Conservation (phyloP, 441 rosid genomes). For the Gossypium davidsonii region DNA sequence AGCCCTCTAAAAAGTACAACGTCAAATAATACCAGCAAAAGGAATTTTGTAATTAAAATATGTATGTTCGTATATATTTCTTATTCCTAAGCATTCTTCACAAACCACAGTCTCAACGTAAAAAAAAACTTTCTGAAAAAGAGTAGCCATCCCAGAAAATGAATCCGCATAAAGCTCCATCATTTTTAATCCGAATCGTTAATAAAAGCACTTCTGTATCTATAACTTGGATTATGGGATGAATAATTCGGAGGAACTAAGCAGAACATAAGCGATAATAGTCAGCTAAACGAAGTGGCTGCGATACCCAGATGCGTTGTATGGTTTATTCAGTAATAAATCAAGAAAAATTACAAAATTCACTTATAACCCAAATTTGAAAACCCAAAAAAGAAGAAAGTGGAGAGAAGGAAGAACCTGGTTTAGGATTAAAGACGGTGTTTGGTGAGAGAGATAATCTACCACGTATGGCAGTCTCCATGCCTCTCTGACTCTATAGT, state of each 20-base stretch:
- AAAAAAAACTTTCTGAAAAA: not conserved
- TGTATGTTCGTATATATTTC: not conserved
- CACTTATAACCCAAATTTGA: not conserved
- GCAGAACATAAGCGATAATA: not conserved
- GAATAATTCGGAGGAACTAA: not conserved
- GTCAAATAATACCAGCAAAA: not conserved
- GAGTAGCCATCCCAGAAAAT: not conserved
- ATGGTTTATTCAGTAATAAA: not conserved
- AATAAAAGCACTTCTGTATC: not conserved
- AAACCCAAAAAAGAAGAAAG: not conserved
- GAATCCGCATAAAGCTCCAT: not conserved
- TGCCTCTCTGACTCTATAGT: slow-evolving; percentile 19
- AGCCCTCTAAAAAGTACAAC: not conserved
- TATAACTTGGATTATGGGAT: not conserved
- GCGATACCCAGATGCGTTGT: slow-evolving; percentile 8
- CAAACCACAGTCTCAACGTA: not conserved
- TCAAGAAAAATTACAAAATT: not conserved
- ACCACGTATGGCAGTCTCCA: slow-evolving; percentile 84
- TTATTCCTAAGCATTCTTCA: not conserved
- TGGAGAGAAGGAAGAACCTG: slow-evolving; percentile 38
- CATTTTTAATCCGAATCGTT: not conserved
- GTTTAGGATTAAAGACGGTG: slow-evolving; percentile 54
- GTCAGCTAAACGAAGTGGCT: not conserved
- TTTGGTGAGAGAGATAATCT: slow-evolving; percentile 75
- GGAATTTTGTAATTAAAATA: not conserved